Evolutionary conservation across 306 rosid genomes (phyloP).

Genomic region (Fagus crenata): DNA sequence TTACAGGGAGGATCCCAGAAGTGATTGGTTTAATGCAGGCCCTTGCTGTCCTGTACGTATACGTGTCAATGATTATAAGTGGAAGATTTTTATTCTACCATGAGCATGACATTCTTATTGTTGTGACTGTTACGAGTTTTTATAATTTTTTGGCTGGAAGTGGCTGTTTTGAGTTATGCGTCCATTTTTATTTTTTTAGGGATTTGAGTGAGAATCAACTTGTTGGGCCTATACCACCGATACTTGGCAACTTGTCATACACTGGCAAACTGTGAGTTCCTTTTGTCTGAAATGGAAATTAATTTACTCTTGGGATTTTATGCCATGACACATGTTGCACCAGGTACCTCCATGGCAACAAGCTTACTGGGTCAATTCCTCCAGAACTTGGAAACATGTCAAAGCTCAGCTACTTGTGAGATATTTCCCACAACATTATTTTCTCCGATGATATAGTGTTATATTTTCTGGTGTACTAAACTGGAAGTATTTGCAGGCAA

Average conservation of each 20-base stretch:
- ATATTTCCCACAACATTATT: not conserved
- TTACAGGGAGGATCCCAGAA: constrained; percentile 82
- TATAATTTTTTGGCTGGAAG: too few species aligned
- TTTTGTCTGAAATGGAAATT: not conserved
- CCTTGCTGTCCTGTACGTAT: constrained; percentile 85
- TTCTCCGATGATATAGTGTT: not conserved
- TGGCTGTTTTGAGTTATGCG: not conserved
- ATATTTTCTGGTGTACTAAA: not conserved
- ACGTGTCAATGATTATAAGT: not conserved
- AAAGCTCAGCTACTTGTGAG: constrained; percentile 83
- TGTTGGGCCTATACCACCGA: constrained; percentile 81
- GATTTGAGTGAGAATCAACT: constrained; percentile 89
- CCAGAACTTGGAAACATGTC: constrained; percentile 96
- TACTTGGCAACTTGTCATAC: constrained; percentile 79
- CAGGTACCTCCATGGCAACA: constrained; percentile 89
- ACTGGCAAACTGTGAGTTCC: constrained; percentile 85
- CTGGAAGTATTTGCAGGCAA: constrained; percentile 47
- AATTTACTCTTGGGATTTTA: not conserved
- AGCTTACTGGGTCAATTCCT: constrained; percentile 73
- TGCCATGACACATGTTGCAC: not conserved
- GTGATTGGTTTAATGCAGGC: constrained; percentile 99
- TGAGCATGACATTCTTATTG: not conserved
- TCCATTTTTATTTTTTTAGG: constrained; percentile 38
- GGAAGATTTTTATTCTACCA: not conserved
- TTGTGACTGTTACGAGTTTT: too few species aligned